Conservation (phyloP, 2,329 filamentous ascomycete species). For the Tricladium varicosporioides region DNA sequence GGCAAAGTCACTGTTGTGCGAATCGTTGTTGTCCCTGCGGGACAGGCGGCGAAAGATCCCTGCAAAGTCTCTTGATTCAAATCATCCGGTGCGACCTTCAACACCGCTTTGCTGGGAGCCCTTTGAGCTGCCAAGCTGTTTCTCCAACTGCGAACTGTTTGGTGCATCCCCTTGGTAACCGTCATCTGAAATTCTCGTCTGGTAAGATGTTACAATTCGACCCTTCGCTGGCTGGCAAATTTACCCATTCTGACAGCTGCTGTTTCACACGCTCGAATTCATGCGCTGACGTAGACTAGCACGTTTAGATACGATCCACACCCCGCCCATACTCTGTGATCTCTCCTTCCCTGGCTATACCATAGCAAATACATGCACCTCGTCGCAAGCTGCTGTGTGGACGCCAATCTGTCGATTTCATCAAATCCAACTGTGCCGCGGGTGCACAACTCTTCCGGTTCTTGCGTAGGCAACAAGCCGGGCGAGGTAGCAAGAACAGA, state of each 20-base stretch:
- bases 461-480: slow-evolving; percentile 22
- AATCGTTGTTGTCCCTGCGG: background rate
- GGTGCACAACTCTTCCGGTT: slow-evolving; percentile 12
- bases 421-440: slow-evolving; percentile 15
- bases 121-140: background rate
- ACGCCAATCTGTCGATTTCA: slow-evolving; percentile 12
- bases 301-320: slow-evolving; percentile 29
- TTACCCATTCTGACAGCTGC: slow-evolving; percentile 21
- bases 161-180: slow-evolving; percentile 6
- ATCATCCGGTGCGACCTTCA: background rate
- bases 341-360: slow-evolving; percentile 22
- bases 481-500: slow-evolving; percentile 22
- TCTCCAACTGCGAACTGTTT: slow-evolving; percentile 4
- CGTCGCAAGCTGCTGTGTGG: slow-evolving; percentile 10
- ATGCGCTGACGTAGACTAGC: slow-evolving; percentile 35
- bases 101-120: background rate
- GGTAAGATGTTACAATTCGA: slow-evolving; percentile 19
- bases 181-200: slow-evolving; percentile 14
- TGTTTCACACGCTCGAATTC: slow-evolving; percentile 11
- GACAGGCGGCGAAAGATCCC: background rate
- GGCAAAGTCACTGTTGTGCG: background rate
- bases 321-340: slow-evolving; percentile 22
- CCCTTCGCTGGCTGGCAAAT: slow-evolving; percentile 6
- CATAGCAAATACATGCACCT: slow-evolving; percentile 15
- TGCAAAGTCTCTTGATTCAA: background rate